Percentiles rank a stretch among this genome's conserved stretches.
Conservation (phyloP, 2,329 filamentous ascomycete species). For the Bertia moriformis region DNA sequence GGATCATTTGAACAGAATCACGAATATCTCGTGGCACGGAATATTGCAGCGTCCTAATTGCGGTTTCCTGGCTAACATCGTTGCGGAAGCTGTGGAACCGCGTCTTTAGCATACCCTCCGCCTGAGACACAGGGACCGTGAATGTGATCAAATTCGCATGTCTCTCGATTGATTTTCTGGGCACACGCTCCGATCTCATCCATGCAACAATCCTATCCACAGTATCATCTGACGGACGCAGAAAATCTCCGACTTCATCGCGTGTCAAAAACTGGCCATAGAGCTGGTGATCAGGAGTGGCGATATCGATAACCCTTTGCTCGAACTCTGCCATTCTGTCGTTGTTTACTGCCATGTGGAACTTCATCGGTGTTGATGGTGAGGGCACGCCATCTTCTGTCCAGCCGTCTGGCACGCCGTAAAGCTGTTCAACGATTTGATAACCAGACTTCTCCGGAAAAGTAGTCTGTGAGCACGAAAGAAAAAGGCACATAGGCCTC, state of each 20-base stretch:
- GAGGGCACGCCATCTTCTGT: background rate
- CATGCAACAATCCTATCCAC: slow-evolving; percentile 34
- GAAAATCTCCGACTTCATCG: slow-evolving; percentile 37
- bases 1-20: slow-evolving; percentile 42
- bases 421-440: background rate
- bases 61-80: background rate
- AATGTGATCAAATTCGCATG: slow-evolving; percentile 49
- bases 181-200: slow-evolving; percentile 34
- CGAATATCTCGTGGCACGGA: slow-evolving; percentile 42
- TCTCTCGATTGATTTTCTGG: slow-evolving; percentile 25
- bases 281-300: slow-evolving; percentile 37
- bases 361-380: slow-evolving; percentile 6
- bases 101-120: slow-evolving; percentile 33
- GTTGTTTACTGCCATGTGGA: background rate
- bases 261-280: slow-evolving; percentile 50
- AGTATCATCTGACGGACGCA: slow-evolving; percentile 32
- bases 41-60: slow-evolving; percentile 30
- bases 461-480: background rate
- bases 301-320: slow-evolving; percentile 42
- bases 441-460: background rate
- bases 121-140: slow-evolving; percentile 30
- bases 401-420: background rate
- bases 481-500: background rate
- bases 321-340: slow-evolving; percentile 29
- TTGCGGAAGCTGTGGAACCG: slow-evolving; percentile 6